Percentiles rank a stretch among this genome's conserved stretches.
phyloP scores from a whole-genome alignment of 352 stramenopile species.

The Globisporangium spiculum region DNA sequence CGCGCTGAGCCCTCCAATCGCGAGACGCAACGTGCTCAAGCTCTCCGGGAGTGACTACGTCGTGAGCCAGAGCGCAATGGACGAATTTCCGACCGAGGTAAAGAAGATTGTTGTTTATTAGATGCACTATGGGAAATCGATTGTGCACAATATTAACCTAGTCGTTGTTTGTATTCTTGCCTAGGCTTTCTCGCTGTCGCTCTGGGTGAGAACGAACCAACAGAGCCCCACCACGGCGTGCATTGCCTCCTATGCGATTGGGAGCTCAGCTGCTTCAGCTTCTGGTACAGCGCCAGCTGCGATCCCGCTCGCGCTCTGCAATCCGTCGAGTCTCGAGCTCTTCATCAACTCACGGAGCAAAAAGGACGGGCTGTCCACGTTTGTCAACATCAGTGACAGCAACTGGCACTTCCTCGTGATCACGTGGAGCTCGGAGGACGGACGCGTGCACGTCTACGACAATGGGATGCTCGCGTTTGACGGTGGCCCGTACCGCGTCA shows the following conservation, averaged over 20 bases:
- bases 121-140: not conserved
- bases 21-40: slow-evolving; percentile 32
- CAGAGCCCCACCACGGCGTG: slow-evolving; percentile 26
- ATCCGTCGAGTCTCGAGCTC: slow-evolving; percentile 57
- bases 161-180: slow-evolving; percentile 1
- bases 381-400: slow-evolving; percentile 61
- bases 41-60: slow-evolving; percentile 41
- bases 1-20: slow-evolving; percentile 8
- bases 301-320: slow-evolving; percentile 51
- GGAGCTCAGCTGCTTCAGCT: not conserved
- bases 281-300: slow-evolving; percentile 2
- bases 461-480: slow-evolving; percentile 72
- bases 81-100: slow-evolving; percentile 37
- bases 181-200: slow-evolving; percentile 52
- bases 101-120: slow-evolving; percentile 14
- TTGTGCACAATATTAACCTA: not conserved
- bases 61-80: slow-evolving; percentile 29
- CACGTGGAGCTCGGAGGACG: slow-evolving; percentile 53
- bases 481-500: slow-evolving; percentile 53
- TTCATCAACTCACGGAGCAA: slow-evolving; percentile 37
- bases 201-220: slow-evolving; percentile 59
- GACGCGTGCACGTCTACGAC: slow-evolving; percentile 52
- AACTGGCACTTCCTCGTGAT: slow-evolving; percentile 70
- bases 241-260: slow-evolving; percentile 42
- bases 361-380: slow-evolving; percentile 36